Conservation (phyloP, 2,329 filamentous ascomycete species). For the Pezicula radicicola region DNA sequence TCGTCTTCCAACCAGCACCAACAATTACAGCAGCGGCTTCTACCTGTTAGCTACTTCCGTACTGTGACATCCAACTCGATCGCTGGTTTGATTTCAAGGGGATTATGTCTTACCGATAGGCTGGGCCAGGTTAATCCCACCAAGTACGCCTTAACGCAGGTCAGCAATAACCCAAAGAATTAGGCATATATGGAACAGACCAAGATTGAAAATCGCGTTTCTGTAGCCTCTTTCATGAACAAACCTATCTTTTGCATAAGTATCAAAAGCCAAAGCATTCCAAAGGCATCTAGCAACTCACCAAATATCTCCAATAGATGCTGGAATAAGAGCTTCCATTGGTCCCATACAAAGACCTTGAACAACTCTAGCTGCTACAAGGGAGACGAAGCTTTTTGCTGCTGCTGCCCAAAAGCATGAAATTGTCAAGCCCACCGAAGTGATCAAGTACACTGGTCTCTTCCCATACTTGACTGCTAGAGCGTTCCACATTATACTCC, state of each 20-base stretch:
- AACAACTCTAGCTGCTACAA: constrained; percentile 27
- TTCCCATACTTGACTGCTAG: constrained; percentile 28
- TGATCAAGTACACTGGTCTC: constrained; percentile 26
- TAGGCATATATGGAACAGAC: no score
- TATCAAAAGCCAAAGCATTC: not conserved
- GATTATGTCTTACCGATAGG: constrained; percentile 30
- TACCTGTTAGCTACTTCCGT: not conserved
- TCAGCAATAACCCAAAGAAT: no score
- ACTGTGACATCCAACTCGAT: no score
- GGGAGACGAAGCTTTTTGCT: constrained; percentile 30
- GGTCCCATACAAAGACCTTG: constrained; percentile 16
- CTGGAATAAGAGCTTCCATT: constrained; percentile 17
- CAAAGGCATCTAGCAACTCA: not conserved
- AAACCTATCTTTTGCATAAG: constrained; percentile 20
- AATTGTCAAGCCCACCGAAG: constrained; percentile 27
- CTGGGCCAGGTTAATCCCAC: constrained; percentile 37
- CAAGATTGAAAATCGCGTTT: constrained; percentile 38
- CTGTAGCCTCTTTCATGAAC: constrained; percentile 39
- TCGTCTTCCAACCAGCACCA: constrained; percentile 30
- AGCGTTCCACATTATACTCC: constrained; percentile 36
- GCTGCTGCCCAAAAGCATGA: constrained; percentile 34
- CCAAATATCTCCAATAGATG: constrained; percentile 39
- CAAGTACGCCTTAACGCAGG: constrained; percentile 26
- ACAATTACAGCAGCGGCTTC: constrained; percentile 36
- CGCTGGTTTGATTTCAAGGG: not conserved